Percentiles rank a stretch among this genome's conserved stretches.
Evolutionary conservation across 129 eudicot species (phyloP).

Genomic region (Saposhnikovia divaricata): DNA sequence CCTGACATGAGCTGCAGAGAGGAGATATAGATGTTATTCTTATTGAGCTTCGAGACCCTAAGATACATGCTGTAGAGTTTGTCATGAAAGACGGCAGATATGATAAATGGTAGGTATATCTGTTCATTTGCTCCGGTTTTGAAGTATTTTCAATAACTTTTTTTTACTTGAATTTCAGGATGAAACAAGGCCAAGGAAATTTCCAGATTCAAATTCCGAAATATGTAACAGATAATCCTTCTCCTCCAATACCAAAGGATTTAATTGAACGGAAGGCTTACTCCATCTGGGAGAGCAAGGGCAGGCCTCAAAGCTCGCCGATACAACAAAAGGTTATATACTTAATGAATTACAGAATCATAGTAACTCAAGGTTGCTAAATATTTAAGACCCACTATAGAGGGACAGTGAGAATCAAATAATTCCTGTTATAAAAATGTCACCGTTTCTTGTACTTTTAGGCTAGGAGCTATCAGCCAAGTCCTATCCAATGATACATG

Average conservation of each 20-base stretch:
- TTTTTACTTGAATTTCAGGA: slow-evolving; percentile 23
- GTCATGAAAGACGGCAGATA: slow-evolving; percentile 35
- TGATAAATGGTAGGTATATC: slow-evolving; percentile 30
- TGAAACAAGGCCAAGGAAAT: slow-evolving; percentile 39
- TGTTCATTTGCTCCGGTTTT: background rate
- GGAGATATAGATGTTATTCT: slow-evolving; percentile 27
- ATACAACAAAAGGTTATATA: slow-evolving; percentile 16
- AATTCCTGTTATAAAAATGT: too few relatives aligned
- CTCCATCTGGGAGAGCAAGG: slow-evolving; percentile 18
- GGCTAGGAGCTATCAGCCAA: too few relatives aligned
- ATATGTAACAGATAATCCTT: slow-evolving; percentile 17
- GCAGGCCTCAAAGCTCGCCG: slow-evolving; percentile 20
- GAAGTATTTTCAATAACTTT: background rate
- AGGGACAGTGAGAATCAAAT: too few relatives aligned
- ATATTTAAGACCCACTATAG: background rate
- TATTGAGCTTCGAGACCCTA: slow-evolving; percentile 41
- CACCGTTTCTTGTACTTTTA: too few relatives aligned
- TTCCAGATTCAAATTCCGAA: slow-evolving; percentile 34
- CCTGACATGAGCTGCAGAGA: slow-evolving; percentile 25
- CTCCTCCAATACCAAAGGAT: slow-evolving; percentile 14
- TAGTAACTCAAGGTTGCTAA: background rate
- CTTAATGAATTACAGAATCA: background rate
- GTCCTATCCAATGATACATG: too few relatives aligned
- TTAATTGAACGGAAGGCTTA: slow-evolving; percentile 19
- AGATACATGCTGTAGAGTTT: slow-evolving; percentile 38